Conservation (phyloP, 176 grass and related monocot genomes). For the Oryza meridionalis region DNA sequence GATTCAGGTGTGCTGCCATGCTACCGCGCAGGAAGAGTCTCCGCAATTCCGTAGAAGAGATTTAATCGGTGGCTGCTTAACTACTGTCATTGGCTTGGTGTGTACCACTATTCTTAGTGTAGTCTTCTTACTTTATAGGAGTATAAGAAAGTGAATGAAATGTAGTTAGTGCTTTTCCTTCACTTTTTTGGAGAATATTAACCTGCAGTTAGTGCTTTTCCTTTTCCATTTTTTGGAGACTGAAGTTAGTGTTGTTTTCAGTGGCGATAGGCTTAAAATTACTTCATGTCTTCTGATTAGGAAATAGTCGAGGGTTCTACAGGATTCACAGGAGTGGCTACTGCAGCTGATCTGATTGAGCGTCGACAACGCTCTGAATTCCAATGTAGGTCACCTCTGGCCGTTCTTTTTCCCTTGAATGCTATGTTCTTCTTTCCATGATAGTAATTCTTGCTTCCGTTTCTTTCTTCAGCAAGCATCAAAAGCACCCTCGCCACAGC, state of each 20-base stretch:
- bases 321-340: constrained; percentile 52
- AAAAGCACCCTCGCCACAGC: constrained; percentile 63
- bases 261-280: not conserved
- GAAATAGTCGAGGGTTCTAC: constrained; percentile 60
- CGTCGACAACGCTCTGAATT: constrained; percentile 89
- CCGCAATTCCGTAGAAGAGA: constrained; percentile 52
- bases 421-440: constrained; percentile 8
- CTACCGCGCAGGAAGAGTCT: not conserved
- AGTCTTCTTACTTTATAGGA: not conserved
- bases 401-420: not conserved
- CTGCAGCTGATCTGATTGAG: constrained; percentile 90
- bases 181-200: too few species aligned
- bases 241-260: not conserved
- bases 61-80: constrained; percentile 52
- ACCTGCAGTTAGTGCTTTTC: not conserved
- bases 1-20: constrained; percentile 46
- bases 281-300: constrained; percentile 42
- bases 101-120: not conserved
- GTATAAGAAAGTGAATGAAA: not conserved
- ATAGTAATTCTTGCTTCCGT: not conserved
- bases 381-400: constrained; percentile 68
- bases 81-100: constrained; percentile 63
- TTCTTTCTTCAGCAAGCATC: constrained; percentile 63
- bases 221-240: not conserved
- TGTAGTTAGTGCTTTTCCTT: not conserved